Percentiles rank a stretch among this genome's conserved stretches.
These are phyloP conservation scores for Penicillium taxi DNA, from an alignment of 495 filamentous ascomycete species.

Conservation along the genomic window DNA sequence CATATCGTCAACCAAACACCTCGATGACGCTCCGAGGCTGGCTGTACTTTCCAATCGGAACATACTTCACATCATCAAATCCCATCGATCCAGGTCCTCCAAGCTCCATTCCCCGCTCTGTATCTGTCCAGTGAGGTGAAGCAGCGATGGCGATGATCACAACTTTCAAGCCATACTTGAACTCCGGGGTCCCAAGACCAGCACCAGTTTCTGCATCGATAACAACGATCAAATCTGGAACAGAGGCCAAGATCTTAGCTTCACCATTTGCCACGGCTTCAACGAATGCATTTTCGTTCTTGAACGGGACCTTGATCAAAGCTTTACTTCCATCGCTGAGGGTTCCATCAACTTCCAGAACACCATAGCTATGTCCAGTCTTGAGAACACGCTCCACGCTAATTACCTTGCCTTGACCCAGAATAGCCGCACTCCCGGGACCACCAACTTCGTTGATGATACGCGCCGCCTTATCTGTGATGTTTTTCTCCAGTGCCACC, in stretches of 20 bases:
- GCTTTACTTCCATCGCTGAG: slow-evolving; percentile 40
- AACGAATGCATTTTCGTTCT: slow-evolving; percentile 57
- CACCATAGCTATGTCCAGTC: slow-evolving; percentile 28
- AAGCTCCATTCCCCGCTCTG: slow-evolving; percentile 20
- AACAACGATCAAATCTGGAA: slow-evolving; percentile 54
- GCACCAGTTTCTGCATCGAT: slow-evolving; percentile 53
- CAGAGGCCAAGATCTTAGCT: slow-evolving; percentile 45
- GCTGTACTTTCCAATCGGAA: slow-evolving; percentile 24
- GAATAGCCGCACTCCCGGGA: slow-evolving; percentile 38
- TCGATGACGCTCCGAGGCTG: slow-evolving; percentile 26
- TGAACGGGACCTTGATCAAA: slow-evolving; percentile 41
- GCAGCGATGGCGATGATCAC: slow-evolving; percentile 49
- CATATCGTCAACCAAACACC: slow-evolving; percentile 21
- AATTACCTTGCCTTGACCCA: slow-evolving; percentile 56
- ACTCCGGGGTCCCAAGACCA: slow-evolving; percentile 54
- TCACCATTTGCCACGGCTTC: slow-evolving; percentile 27
- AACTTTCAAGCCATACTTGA: slow-evolving; percentile 51
- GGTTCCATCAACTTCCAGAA: slow-evolving; percentile 33
- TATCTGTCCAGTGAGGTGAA: slow-evolving; percentile 49
- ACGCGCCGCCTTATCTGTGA: slow-evolving; percentile 41
- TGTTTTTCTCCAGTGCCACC: slow-evolving; percentile 39
- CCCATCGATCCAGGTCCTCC: slow-evolving; percentile 28
- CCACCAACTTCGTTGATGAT: slow-evolving; percentile 53
- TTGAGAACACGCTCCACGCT: slow-evolving; percentile 45
- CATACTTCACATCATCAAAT: slow-evolving; percentile 25